These are phyloP conservation scores for Alternaria incomplexa DNA, from an alignment of 2,329 filamentous ascomycete species.

Conservation along the genomic window DNA sequence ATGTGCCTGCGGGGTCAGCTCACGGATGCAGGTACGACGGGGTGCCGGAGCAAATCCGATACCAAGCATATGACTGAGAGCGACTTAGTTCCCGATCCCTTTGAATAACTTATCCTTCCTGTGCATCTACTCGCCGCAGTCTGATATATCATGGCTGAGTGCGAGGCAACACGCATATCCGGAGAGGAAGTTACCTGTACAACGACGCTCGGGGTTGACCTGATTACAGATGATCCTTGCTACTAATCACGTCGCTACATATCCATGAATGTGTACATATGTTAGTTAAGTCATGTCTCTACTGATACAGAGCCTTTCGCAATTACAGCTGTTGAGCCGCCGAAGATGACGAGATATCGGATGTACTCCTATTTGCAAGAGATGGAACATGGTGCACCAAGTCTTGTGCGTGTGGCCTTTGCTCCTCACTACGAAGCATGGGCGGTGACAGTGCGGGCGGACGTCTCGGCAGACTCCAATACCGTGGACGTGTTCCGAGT, in stretches of 20 bases:
- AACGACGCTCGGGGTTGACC: neutral
- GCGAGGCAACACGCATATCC: neutral
- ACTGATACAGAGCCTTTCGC: neutral
- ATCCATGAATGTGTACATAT: too few species aligned
- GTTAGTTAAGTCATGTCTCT: neutral
- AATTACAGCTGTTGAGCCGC: neutral
- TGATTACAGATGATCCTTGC: neutral
- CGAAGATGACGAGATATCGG: neutral
- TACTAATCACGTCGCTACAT: neutral
- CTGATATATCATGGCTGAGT: neutral
- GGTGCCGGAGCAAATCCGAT: conserved; percentile 8
- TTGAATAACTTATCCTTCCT: neutral
- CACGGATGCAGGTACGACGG: conserved; percentile 20
- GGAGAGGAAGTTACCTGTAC: neutral
- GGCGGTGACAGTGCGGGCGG: neutral
- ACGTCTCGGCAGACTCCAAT: neutral
- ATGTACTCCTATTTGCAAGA: neutral
- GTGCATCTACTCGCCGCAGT: neutral
- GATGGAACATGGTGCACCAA: neutral
- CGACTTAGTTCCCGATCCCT: neutral
- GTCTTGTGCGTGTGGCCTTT: neutral
- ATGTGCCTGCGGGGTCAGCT: conserved; percentile 13
- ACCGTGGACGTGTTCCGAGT: neutral
- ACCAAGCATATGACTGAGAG: conserved; percentile 3
- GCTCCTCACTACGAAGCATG: neutral